Conservation (phyloP, 75 land plant genomes). For the Sequoia sempervirens region DNA sequence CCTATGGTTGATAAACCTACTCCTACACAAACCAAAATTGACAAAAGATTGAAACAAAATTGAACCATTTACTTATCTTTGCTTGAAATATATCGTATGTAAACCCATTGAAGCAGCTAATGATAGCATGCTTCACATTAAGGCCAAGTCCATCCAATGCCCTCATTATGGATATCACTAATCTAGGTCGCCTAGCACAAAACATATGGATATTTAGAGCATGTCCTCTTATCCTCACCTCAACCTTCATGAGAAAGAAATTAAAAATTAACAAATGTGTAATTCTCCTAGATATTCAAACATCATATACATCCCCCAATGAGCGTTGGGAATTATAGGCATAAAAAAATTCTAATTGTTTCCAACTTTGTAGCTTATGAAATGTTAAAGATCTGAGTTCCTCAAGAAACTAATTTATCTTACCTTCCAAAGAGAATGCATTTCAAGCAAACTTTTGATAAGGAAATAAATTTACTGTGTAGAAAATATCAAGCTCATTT, state of each 20-base stretch:
- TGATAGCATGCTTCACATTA: constrained; percentile 85
- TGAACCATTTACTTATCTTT: constrained; percentile 33
- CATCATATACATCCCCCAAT: not conserved
- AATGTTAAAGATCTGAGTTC: not conserved
- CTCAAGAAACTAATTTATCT: not conserved
- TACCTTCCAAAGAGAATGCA: not conserved
- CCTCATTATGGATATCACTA: constrained; percentile 75
- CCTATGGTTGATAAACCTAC: no score
- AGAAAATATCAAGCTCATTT: not conserved
- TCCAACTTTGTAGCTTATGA: not conserved
- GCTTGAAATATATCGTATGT: constrained; percentile 76
- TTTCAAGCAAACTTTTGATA: not conserved
- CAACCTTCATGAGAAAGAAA: constrained; percentile 44
- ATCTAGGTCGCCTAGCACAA: constrained; percentile 72
- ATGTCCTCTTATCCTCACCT: constrained; percentile 59
- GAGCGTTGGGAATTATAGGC: not conserved
- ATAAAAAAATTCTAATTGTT: not conserved
- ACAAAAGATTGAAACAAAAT: no score
- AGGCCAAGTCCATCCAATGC: constrained; percentile 77
- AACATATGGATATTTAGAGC: constrained; percentile 77
- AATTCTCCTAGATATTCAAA: not conserved
- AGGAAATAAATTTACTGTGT: not conserved
- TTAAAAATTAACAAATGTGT: not conserved
- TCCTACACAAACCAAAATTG: no score
- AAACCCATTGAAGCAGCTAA: constrained; percentile 91